Conservation (phyloP, 2,329 filamentous ascomycete species). For the Xylariomycetidae sp. region DNA sequence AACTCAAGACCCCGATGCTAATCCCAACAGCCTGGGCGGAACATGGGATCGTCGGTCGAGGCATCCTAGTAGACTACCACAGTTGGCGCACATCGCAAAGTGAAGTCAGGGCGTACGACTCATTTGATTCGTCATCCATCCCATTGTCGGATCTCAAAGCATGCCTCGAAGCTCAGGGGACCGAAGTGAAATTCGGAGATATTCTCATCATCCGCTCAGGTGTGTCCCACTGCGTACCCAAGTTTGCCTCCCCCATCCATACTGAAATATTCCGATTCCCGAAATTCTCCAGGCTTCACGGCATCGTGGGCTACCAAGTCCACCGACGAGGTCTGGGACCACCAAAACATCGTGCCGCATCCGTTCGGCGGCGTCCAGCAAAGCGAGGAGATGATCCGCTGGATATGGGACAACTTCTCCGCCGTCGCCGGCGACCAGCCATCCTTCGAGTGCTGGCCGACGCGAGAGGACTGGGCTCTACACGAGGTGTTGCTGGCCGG, state of each 20-base stretch:
- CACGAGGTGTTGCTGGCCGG: constrained; percentile 45
- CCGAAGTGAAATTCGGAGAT: constrained; percentile 46
- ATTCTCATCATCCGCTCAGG: constrained; percentile 44
- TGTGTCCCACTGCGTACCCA: constrained; percentile 3
- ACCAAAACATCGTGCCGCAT: constrained; percentile 32
- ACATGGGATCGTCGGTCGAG: constrained; percentile 51
- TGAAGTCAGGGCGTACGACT: constrained; percentile 24
- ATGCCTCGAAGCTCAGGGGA: constrained; percentile 41
- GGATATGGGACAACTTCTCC: constrained; percentile 36
- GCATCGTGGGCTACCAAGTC: constrained; percentile 33
- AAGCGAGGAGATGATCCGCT: constrained; percentile 36
- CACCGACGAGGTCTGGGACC: constrained; percentile 29
- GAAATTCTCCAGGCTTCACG: constrained; percentile 35
- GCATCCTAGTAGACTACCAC: constrained; percentile 50
- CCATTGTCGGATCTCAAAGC: constrained; percentile 35
- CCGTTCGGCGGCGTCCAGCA: constrained; percentile 44
- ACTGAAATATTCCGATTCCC: background rate
- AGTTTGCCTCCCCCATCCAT: background rate
- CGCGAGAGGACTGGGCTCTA: constrained; percentile 17
- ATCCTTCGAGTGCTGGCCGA: constrained; percentile 34
- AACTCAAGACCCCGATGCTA: too few relatives aligned
- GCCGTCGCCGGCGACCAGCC: constrained; percentile 41
- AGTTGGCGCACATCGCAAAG: constrained; percentile 38
- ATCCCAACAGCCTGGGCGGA: constrained; percentile 46
- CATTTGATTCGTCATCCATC: constrained; percentile 30